A percentile compares a stretch with the other conserved stretches of the same genome.
Evolutionary conservation across 1,284 basidiomycete genomes (phyloP).

Genomic region (Cryptococcus hybrid): DNA sequence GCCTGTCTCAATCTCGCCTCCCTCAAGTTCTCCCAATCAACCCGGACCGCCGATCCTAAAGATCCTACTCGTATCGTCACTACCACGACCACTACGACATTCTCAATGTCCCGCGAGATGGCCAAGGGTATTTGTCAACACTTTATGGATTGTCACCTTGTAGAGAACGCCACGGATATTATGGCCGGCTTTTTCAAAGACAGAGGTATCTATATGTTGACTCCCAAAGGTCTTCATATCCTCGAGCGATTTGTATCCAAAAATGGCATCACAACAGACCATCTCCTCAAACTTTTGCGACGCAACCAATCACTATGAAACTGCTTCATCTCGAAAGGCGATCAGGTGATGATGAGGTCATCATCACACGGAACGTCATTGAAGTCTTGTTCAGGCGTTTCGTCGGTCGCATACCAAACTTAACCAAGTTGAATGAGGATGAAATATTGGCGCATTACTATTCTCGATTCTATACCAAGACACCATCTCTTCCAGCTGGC

Average conservation of each 20-base stretch:
- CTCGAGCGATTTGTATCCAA: conserved; percentile 99
- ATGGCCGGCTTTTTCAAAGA: conserved; percentile 91
- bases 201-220: conserved; percentile 91
- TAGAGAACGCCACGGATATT: conserved; percentile 93
- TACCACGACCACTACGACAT: conserved; percentile 98
- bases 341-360: conserved; percentile 92
- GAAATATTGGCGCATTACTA: conserved; percentile 45
- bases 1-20: conserved; percentile 90
- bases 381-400: conserved; percentile 95
- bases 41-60: conserved; percentile 94
- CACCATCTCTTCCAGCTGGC: conserved; percentile 21
- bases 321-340: conserved; percentile 94
- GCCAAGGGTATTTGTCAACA: conserved; percentile 99
- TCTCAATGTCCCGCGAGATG: conserved; percentile 99
- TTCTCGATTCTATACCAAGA: conserved; percentile 38
- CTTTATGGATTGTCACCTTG: conserved; percentile 97
- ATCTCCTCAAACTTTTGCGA: conserved; percentile 81
- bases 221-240: conserved; percentile 96
- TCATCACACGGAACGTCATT: conserved; percentile 89
- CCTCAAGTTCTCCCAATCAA: conserved; percentile 98
- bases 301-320: conserved; percentile 97
- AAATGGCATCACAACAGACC: conserved; percentile 92
- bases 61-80: conserved; percentile 96
- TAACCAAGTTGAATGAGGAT: conserved; percentile 50
- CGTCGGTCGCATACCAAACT: conserved; percentile 80